Evolutionary conservation across 2,329 filamentous ascomycete species (phyloP).

Genomic region (Diplodia sapinea): DNA sequence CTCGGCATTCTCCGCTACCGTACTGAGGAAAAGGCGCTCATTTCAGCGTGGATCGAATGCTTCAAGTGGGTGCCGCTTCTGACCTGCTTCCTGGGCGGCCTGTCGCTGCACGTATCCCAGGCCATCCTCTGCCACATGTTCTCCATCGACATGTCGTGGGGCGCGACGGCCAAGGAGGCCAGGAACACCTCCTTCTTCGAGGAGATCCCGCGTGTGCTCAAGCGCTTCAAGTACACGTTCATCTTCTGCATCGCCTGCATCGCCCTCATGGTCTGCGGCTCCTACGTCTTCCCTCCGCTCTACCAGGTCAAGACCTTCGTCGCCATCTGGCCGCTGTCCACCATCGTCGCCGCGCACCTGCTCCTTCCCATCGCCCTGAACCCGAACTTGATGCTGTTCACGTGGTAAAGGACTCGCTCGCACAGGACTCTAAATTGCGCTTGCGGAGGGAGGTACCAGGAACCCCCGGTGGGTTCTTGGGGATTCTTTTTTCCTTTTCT

Average conservation of each 20-base stretch:
- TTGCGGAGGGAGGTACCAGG: background rate
- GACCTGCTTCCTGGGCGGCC: conserved; percentile 49
- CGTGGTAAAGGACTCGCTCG: conserved; percentile 53
- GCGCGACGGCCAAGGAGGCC: conserved; percentile 64
- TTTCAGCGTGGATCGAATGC: conserved; percentile 58
- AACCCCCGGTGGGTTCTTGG: background rate
- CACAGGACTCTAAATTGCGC: background rate
- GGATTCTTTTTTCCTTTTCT: background rate
- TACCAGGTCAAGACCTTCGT: conserved; percentile 66
- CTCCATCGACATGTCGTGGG: conserved; percentile 55
- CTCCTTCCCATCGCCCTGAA: conserved; percentile 66
- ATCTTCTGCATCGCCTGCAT: conserved; percentile 55
- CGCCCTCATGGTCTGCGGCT: conserved; percentile 57
- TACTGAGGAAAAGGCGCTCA: conserved; percentile 66
- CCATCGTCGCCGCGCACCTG: conserved; percentile 61
- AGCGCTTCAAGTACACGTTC: conserved; percentile 63
- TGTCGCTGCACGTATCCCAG: conserved; percentile 49
- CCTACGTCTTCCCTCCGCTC: conserved; percentile 54
- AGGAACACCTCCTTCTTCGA: conserved; percentile 63
- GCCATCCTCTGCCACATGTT: conserved; percentile 50
- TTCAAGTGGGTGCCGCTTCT: conserved; percentile 69
- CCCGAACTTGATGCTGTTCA: conserved; percentile 68
- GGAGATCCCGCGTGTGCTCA: conserved; percentile 62
- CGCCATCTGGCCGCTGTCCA: conserved; percentile 64
- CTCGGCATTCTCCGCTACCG: conserved; percentile 77